Evolutionary conservation across 305 asterid species (phyloP).

Genomic region (Lippia alba): DNA sequence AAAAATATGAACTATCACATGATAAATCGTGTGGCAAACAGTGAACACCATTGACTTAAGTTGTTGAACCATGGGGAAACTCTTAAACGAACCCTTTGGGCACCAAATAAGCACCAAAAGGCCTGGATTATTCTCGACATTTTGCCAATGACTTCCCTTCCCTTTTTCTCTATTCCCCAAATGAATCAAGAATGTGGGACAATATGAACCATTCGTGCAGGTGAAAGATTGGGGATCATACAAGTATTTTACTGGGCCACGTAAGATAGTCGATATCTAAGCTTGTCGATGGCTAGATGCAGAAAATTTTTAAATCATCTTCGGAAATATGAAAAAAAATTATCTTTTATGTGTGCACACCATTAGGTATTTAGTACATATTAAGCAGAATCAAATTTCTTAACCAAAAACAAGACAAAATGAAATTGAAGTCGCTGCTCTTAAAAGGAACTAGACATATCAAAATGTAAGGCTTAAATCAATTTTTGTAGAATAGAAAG

Average conservation of each 20-base stretch:
- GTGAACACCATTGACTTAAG: neutral
- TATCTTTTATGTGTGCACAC: neutral
- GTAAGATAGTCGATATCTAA: neutral
- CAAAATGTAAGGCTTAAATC: neutral
- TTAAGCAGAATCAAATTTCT: neutral
- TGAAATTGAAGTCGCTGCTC: neutral
- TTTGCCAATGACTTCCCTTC: too few species aligned
- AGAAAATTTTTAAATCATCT: neutral
- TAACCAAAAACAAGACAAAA: neutral
- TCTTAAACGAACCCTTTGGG: too few species aligned
- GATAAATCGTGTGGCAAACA: constrained; percentile 14
- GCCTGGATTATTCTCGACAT: too few species aligned
- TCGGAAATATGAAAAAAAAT: neutral
- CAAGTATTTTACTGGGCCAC: neutral
- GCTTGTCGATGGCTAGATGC: neutral
- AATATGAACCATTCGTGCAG: too few species aligned
- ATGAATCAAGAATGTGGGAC: too few species aligned
- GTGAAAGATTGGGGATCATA: too few species aligned
- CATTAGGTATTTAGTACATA: neutral
- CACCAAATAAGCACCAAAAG: too few species aligned
- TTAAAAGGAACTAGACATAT: neutral
- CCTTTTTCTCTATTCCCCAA: too few species aligned
- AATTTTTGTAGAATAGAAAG: neutral
- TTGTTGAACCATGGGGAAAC: neutral
- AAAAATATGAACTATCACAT: constrained; percentile 21